Percentiles rank a stretch among this genome's conserved stretches.
Conservation (phyloP, 2,329 filamentous ascomycete genomes). For the Pseudogymnoascus sp. region DNA sequence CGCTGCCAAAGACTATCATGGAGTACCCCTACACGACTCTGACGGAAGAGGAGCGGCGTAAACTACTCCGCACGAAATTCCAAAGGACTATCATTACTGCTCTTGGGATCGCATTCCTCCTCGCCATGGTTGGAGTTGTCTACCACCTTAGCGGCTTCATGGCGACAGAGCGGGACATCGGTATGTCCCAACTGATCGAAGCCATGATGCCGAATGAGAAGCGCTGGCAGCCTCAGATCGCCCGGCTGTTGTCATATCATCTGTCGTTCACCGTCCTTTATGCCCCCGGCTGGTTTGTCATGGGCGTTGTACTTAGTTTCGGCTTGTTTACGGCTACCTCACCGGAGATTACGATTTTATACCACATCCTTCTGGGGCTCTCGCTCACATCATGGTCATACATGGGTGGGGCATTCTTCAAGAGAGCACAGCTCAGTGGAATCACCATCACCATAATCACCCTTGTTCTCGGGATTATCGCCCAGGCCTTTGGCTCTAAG, state of each 20-base stretch:
- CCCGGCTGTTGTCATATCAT: conserved; percentile 72
- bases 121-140: conserved; percentile 70
- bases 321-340: conserved; percentile 61
- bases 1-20: conserved; percentile 40
- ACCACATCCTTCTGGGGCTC: conserved; percentile 68
- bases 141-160: conserved; percentile 85
- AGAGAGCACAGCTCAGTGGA: conserved; percentile 78
- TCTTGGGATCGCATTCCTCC: conserved; percentile 70
- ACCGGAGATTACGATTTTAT: conserved; percentile 59
- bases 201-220: conserved; percentile 77
- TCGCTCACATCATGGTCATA: conserved; percentile 74
- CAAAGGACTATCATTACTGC: conserved; percentile 68
- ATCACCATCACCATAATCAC: conserved; percentile 67
- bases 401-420: conserved; percentile 76
- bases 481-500: conserved; percentile 57
- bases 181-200: conserved; percentile 82
- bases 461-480: conserved; percentile 70
- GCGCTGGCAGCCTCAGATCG: conserved; percentile 69
- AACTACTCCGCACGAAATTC: conserved; percentile 60
- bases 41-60: conserved; percentile 58
- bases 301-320: conserved; percentile 54
- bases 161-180: conserved; percentile 75
- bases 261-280: conserved; percentile 75
- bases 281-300: conserved; percentile 73
- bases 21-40: conserved; percentile 72